phyloP scores from a whole-genome alignment of 805 yeast species.

The Hanseniaspora thailandica region DNA sequence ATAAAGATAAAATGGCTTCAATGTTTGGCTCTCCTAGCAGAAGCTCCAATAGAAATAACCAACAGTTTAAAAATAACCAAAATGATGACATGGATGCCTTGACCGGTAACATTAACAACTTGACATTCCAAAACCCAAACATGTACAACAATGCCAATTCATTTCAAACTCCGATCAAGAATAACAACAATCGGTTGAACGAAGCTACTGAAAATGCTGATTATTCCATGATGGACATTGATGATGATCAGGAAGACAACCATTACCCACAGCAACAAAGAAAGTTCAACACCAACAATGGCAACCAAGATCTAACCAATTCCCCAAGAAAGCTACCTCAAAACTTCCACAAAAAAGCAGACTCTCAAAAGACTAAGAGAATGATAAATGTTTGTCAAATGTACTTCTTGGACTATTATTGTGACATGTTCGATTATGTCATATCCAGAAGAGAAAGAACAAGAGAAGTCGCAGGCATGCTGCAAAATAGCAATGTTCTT shows the following conservation, averaged over 20 bases:
- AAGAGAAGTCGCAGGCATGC: slow-evolving; percentile 51
- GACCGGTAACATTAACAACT: slow-evolving; percentile 28
- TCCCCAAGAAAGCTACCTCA: slow-evolving; percentile 30
- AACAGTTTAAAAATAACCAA: background rate
- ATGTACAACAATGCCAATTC: slow-evolving; percentile 8
- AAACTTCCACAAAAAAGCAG: slow-evolving; percentile 48
- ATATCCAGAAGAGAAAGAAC: slow-evolving; percentile 74
- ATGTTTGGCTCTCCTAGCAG: slow-evolving; percentile 11
- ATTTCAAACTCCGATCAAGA: slow-evolving; percentile 21
- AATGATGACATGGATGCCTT: slow-evolving; percentile 26
- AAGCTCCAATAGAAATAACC: slow-evolving; percentile 6
- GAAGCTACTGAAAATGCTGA: slow-evolving; percentile 23
- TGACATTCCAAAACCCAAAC: slow-evolving; percentile 21
- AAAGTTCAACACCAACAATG: slow-evolving; percentile 13
- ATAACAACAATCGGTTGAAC: slow-evolving; percentile 14
- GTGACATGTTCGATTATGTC: slow-evolving; percentile 89
- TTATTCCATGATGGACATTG: slow-evolving; percentile 28
- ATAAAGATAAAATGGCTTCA: slow-evolving; percentile 5
- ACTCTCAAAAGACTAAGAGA: slow-evolving; percentile 66
- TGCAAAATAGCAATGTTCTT: slow-evolving; percentile 29
- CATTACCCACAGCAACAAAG: slow-evolving; percentile 16
- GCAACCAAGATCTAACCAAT: slow-evolving; percentile 19
- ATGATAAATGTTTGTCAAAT: slow-evolving; percentile 84
- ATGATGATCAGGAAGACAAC: slow-evolving; percentile 18
- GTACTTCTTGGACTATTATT: slow-evolving; percentile 88